Conservation (phyloP, 495 filamentous ascomycete genomes). For the Hypomontagnella monticulosa region DNA sequence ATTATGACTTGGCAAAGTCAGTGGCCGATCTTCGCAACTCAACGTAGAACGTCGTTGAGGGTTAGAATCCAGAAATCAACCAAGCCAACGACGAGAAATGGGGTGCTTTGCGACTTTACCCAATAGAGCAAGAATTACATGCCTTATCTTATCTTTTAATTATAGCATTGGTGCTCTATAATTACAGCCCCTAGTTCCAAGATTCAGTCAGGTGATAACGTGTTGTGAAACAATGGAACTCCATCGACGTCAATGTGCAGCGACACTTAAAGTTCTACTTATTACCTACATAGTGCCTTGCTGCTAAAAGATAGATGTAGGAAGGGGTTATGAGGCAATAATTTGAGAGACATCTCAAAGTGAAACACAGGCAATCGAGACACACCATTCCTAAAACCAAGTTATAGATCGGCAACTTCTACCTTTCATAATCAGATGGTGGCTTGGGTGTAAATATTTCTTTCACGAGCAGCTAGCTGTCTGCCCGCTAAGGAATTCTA, state of each 20-base stretch:
- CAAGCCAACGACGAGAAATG: conserved; percentile 5
- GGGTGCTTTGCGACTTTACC: conserved; percentile 17
- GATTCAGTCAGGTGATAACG: too few relatives aligned
- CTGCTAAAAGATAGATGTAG: too few relatives aligned
- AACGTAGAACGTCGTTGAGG: conserved; percentile 4
- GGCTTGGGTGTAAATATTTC: conserved; percentile 17
- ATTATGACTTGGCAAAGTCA: conserved; percentile 14
- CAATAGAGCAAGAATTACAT: conserved; percentile 13
- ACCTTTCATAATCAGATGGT: conserved; percentile 2
- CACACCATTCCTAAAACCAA: background rate
- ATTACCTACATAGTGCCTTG: background rate
- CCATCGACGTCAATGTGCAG: conserved; percentile 38
- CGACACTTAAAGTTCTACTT: background rate
- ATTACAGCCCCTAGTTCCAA: background rate
- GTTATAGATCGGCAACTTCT: background rate
- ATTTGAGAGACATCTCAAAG: too few relatives aligned
- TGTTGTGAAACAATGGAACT: conserved; percentile 3
- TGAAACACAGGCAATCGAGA: conserved; percentile 8
- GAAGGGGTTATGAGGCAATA: too few relatives aligned
- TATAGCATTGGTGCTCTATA: background rate
- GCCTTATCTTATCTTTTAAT: conserved; percentile 32
- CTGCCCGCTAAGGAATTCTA: conserved; percentile 1
- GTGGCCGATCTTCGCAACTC: conserved; percentile 1
- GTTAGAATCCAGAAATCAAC: conserved; percentile 4
- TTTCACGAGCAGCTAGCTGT: background rate